A percentile compares a stretch with the other conserved stretches of the same genome.
These are phyloP conservation scores for Barnettozyma siamensis DNA, from an alignment of 805 yeast species.

Conservation along the genomic window DNA sequence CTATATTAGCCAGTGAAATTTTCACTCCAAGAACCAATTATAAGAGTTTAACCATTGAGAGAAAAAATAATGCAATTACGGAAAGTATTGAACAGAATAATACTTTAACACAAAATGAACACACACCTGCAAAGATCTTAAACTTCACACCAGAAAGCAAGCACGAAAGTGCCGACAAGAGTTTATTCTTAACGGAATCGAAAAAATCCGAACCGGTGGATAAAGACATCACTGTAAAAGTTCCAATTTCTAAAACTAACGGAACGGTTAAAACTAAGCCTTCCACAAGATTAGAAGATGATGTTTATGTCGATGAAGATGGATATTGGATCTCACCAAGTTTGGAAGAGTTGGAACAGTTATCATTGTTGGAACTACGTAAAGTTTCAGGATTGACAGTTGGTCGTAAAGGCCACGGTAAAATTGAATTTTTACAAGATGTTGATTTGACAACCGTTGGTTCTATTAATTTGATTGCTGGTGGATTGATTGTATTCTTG, in stretches of 20 bases:
- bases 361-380: slow-evolving; percentile 59
- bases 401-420: slow-evolving; percentile 72
- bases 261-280: not conserved
- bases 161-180: not conserved
- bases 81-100: not conserved
- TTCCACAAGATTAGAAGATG: slow-evolving; percentile 9
- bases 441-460: slow-evolving; percentile 75
- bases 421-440: slow-evolving; percentile 68
- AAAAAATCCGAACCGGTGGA: no score
- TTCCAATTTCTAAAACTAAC: no score
- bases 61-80: slow-evolving; percentile 12
- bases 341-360: slow-evolving; percentile 49
- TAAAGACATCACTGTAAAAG: no score
- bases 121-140: slow-evolving; percentile 11
- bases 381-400: slow-evolving; percentile 59
- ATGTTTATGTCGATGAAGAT: slow-evolving; percentile 38
- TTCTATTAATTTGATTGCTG: slow-evolving; percentile 56
- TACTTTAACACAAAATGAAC: not conserved
- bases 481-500: slow-evolving; percentile 56
- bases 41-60: slow-evolving; percentile 50
- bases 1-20: slow-evolving; percentile 64
- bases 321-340: slow-evolving; percentile 90
- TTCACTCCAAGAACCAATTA: slow-evolving; percentile 58
- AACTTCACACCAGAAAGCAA: slow-evolving; percentile 7
- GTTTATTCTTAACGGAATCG: no score